Base-by-base conservation (phyloP, 192 early-diverging fungal species). In the Gigaspora rosea region DNA sequence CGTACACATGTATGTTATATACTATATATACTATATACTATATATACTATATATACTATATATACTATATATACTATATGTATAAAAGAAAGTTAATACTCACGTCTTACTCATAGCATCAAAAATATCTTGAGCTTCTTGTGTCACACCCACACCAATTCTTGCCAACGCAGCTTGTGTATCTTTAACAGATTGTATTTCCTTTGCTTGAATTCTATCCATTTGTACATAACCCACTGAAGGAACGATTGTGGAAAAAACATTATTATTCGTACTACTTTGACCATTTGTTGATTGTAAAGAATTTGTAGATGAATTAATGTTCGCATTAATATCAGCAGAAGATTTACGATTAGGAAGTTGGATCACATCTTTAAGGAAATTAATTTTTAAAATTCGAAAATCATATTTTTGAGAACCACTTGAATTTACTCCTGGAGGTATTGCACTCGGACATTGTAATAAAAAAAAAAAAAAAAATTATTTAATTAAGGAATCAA, bases 91-190 rank as follows among this genome's bases (percentile, higher is more conserved):
- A 49, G 4, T 62, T 15, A 46, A 33, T 20, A 76, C 89, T 78
- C 86, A 91, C 83, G 94, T 95, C 80, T 92, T 93, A 47, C 86
- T 88, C 36, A 95, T 78, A 15, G 93, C 94, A 79, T 95, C 91
- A 78, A 95, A 95, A 69, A 95, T 91, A 33, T 86, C 83, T 81
- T 95, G 93, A 8, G 85, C 94, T 82, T 87, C 84, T 49, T 88
- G 84, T 63, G 90, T 90, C 20, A 95, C 94, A 41, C 94, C 94
- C 41, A 93, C 92, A 64, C 94, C 94, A 77, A 93, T 92, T 51
- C 89, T 85, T 9, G 88, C 86, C 36, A 80, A 80, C 18, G 85
- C 82, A 27, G 71, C 80, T 48, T 80, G 79, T 69, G 84, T 82
- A 51, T 83, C 82, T 27, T 83, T 83, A 51, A 86, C 50, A 4